Evolutionary conservation across 305 asterid species (phyloP), one percentile per base, ranked within the genome.

Genomic region (Fraxinus latifolia): DNA sequence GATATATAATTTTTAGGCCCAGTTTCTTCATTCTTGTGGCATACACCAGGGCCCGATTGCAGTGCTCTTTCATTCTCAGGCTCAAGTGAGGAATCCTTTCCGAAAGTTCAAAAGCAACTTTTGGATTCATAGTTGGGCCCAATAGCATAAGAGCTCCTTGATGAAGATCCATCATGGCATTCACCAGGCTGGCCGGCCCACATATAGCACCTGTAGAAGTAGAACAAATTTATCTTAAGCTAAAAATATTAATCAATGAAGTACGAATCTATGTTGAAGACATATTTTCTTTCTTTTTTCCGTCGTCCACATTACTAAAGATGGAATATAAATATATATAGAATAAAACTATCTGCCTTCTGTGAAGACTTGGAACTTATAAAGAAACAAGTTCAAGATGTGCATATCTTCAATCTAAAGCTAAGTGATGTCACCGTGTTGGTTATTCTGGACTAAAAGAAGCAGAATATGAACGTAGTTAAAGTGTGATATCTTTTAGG

Each of bases 61-160:
- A 92, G 55, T 94, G 99, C 89, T 96, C 99, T 89, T 94, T 94
- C 95, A 96, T 91, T 62, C 99, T 79, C 1, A 96, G 85, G 62
- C 92, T 88, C 82, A 96, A 78, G 83, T 96, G 99, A 0, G 99
- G 99, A 4, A 94, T 86, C 80, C 98, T 85, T 72, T 93, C 97
- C 0, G 99, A 89, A 15, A 96, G 89, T 62, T 96, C 99, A 81
- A 92, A 94, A 0, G 98, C 98, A 7, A 94, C 93, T 53, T 96
- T 94, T 0, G 99, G 90, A 82, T 96, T 93, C 99, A 96, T 94
- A 0, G 99, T 96, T 21, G 98, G 99, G 15, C 97, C 99, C 29
- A 96, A 80, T 3, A 96, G 89, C 99, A 96, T 94, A 0, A 96
- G 88, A 8, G 95, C 62, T 27, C 99, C 99, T 78, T 94, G 97